These are phyloP conservation scores for Whalleya microplaca DNA, from an alignment of 2,329 filamentous ascomycete species.

Conservation along the genomic window DNA sequence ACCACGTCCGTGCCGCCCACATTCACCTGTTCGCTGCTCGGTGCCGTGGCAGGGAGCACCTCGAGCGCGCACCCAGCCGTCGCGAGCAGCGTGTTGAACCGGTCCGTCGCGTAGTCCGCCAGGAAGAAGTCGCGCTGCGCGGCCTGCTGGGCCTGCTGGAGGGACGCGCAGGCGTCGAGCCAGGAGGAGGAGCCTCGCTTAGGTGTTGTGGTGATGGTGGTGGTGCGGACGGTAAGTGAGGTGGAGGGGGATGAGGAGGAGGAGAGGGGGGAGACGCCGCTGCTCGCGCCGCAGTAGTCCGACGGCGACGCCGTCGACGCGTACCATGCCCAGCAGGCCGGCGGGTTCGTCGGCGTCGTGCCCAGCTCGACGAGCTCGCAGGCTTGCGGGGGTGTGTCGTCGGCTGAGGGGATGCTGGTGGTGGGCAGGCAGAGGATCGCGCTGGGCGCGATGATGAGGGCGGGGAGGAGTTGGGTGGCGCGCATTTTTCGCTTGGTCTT, in stretches of 20 bases:
- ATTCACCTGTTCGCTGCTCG: conserved; percentile 25
- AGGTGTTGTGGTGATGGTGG: not conserved
- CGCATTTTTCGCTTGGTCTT: conserved; percentile 10
- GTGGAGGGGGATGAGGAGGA: conserved; percentile 1
- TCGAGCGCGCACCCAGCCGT: conserved; percentile 19
- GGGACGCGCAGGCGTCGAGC: conserved; percentile 13
- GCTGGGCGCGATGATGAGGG: conserved; percentile 7
- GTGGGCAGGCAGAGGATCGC: conserved; percentile 17
- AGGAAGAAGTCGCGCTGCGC: conserved; percentile 25
- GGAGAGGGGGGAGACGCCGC: conserved; percentile 8
- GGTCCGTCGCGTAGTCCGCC: conserved; percentile 15
- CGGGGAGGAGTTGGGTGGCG: conserved; percentile 15
- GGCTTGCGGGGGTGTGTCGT: not conserved
- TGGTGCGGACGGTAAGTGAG: not conserved
- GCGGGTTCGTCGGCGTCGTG: conserved; percentile 21
- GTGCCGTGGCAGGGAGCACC: conserved; percentile 20
- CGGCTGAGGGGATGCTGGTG: not conserved
- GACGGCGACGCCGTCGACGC: conserved; percentile 10
- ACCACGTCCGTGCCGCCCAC: conserved; percentile 23
- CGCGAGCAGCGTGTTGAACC: conserved; percentile 21
- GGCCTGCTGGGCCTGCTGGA: conserved; percentile 1
- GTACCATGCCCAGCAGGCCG: conserved; percentile 27
- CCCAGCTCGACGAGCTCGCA: conserved; percentile 21
- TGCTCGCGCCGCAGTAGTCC: conserved; percentile 27
- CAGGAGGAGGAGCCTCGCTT: not conserved